phyloP scores from a whole-genome alignment of 164 flowering plant species.

The Macadamia tetraphylla region DNA sequence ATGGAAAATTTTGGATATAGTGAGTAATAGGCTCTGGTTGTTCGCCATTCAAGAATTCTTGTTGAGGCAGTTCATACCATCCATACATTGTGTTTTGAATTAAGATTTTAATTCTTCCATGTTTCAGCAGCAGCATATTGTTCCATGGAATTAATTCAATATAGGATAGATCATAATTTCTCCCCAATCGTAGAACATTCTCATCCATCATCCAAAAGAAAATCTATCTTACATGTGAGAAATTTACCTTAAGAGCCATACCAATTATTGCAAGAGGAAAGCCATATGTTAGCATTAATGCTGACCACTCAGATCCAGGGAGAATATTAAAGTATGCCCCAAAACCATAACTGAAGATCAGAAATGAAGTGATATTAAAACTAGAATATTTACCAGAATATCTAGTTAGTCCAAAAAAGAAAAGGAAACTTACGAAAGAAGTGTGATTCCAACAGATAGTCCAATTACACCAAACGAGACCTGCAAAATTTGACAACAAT shows the following conservation, averaged over 20 bases:
- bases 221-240: not conserved
- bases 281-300: conserved; percentile 93
- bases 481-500: conserved; percentile 30
- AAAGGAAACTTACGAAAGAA: conserved; percentile 60
- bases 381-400: not conserved
- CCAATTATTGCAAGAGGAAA: conserved; percentile 97
- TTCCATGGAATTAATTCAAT: too few species aligned
- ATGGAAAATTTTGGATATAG: too few species aligned
- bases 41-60: too few species aligned
- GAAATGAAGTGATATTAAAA: not conserved
- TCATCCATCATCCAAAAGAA: not conserved
- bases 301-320: conserved; percentile 98
- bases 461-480: conserved; percentile 96
- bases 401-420: not conserved
- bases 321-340: conserved; percentile 94
- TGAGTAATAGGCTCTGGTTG: too few species aligned
- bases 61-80: too few species aligned
- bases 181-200: not conserved
- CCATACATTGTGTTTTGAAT: too few species aligned
- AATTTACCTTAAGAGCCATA: conserved; percentile 90
- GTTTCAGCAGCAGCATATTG: too few species aligned
- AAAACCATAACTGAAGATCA: conserved; percentile 73
- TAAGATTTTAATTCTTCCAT: too few species aligned
- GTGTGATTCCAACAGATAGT: conserved; percentile 64
- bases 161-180: too few species aligned